These are phyloP conservation scores for Tuber melanosporum DNA, from an alignment of 495 filamentous ascomycete species.

Conservation along the genomic window DNA sequence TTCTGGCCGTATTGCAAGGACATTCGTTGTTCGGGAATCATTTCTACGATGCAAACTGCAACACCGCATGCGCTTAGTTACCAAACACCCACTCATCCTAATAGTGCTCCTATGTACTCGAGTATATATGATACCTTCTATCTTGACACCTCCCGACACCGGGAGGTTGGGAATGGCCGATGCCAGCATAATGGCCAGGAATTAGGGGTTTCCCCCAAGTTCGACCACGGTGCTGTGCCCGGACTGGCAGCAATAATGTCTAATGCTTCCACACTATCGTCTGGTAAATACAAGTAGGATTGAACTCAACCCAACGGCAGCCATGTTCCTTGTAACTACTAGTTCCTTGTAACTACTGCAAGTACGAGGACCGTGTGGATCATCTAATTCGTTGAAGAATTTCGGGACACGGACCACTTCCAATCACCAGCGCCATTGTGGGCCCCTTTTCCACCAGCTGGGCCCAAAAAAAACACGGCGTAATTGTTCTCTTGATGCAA, in stretches of 20 bases:
- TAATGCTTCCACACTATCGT: not conserved
- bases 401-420: not conserved
- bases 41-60: not conserved
- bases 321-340: not conserved
- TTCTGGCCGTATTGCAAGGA: not conserved
- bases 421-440: not conserved
- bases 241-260: not conserved
- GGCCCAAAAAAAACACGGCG: not conserved
- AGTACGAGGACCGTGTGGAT: not conserved
- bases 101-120: not conserved
- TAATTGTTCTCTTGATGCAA: not conserved
- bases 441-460: not conserved
- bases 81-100: not conserved
- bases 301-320: not conserved
- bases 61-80: not conserved
- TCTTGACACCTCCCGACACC: not conserved
- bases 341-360: not conserved
- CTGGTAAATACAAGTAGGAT: not conserved
- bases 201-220: not conserved
- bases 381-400: not conserved
- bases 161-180: not conserved
- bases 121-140: not conserved
- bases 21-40: not conserved
- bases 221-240: not conserved
- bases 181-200: not conserved